Conservation (phyloP, 2,329 filamentous ascomycete species). For the Fusarium tjaetaba region DNA sequence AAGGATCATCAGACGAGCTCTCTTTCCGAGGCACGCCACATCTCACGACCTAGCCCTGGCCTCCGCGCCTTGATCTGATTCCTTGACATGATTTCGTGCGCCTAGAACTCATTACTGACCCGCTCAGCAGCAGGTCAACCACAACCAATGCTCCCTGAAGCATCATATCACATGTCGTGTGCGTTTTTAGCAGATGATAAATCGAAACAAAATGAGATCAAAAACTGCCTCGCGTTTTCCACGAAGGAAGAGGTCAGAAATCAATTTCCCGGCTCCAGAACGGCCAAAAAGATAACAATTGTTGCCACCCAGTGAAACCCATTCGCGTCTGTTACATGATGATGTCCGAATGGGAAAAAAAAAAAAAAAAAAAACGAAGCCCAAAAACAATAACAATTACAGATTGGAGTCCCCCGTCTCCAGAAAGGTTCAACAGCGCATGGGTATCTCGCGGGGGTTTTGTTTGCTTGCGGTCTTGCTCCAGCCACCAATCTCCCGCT, state of each 20-base stretch:
- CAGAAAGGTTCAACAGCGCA: slow-evolving; percentile 42
- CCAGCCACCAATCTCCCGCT: slow-evolving; percentile 44
- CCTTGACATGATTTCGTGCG: slow-evolving; percentile 40
- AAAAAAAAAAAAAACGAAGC: slow-evolving; percentile 23
- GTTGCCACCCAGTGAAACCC: slow-evolving; percentile 31
- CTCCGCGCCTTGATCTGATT: slow-evolving; percentile 38
- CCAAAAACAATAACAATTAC: slow-evolving; percentile 36
- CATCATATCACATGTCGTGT: slow-evolving; percentile 38
- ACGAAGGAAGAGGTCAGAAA: slow-evolving; percentile 33
- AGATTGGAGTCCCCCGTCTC: slow-evolving; percentile 45
- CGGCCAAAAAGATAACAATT: slow-evolving; percentile 33
- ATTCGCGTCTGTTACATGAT: slow-evolving; percentile 35
- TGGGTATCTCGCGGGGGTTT: slow-evolving; percentile 46
- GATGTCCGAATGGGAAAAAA: slow-evolving; percentile 20
- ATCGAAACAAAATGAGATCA: slow-evolving; percentile 18
- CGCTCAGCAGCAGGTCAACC: slow-evolving; percentile 9
- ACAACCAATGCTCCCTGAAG: slow-evolving; percentile 24
- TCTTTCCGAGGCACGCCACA: slow-evolving; percentile 41
- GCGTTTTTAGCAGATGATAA: slow-evolving; percentile 2
- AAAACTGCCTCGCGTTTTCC: slow-evolving; percentile 20
- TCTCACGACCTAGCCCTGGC: slow-evolving; percentile 40
- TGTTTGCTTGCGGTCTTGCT: slow-evolving; percentile 41
- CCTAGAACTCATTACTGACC: slow-evolving; percentile 32
- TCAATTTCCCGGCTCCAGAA: slow-evolving; percentile 41
- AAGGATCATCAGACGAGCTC: slow-evolving; percentile 45